Evolutionary conservation across 352 stramenopile species (phyloP).

Genomic region (Peronosclerospora sorghi): DNA sequence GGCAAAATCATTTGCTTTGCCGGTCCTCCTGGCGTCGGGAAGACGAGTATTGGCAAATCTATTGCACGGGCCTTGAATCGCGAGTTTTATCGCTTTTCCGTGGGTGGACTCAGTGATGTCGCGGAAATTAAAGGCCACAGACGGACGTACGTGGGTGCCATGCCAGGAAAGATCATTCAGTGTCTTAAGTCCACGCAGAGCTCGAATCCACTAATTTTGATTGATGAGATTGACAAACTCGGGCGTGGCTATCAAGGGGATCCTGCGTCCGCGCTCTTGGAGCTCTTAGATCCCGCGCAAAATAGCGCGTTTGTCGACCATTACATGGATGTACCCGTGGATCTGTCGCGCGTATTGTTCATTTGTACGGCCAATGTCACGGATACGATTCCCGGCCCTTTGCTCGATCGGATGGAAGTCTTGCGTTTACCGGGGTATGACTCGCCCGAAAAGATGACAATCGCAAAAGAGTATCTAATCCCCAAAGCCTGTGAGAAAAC

Average conservation of each 20-base stretch:
- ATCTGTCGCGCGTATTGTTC: constrained; percentile 95
- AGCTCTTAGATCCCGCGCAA: constrained; percentile 95
- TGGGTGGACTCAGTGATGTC: constrained; percentile 95
- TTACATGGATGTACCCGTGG: constrained; percentile 97
- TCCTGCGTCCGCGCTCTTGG: constrained; percentile 91
- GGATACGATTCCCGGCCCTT: constrained; percentile 92
- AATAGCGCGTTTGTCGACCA: constrained; percentile 97
- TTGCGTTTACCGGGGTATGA: constrained; percentile 94
- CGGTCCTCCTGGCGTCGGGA: constrained; percentile 89
- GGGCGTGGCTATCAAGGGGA: constrained; percentile 86
- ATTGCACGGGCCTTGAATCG: constrained; percentile 93
- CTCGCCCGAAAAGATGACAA: constrained; percentile 95
- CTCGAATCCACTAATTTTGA: constrained; percentile 96
- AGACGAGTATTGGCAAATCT: constrained; percentile 93
- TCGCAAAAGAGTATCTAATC: constrained; percentile 96
- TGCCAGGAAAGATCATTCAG: constrained; percentile 99
- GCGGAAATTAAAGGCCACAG: constrained; percentile 98
- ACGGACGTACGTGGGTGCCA: constrained; percentile 96
- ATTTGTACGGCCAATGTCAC: constrained; percentile 93
- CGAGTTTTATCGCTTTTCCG: constrained; percentile 97
- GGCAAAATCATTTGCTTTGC: constrained; percentile 97
- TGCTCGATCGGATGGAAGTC: constrained; percentile 99
- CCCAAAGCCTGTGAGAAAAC: constrained; percentile 92
- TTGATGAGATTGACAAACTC: constrained; percentile 94
- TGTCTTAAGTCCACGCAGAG: constrained; percentile 95